Percentiles rank a stretch among this genome's conserved stretches.
These are phyloP conservation scores for Taphrina communis DNA, from an alignment of 1,139 yeast species.

Conservation along the genomic window DNA sequence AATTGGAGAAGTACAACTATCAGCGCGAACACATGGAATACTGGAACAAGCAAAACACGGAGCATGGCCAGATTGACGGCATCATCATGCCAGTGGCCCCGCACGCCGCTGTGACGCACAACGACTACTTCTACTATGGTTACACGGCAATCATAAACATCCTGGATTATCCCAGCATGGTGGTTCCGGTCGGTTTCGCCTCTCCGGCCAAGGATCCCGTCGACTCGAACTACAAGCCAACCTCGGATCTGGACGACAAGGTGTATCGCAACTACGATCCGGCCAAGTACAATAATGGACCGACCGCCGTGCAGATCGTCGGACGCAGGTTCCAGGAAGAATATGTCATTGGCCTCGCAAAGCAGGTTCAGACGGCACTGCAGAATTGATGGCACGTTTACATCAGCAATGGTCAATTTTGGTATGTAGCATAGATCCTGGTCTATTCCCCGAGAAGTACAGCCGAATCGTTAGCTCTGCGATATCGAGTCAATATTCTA, in stretches of 20 bases:
- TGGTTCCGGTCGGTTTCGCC: slow-evolving; percentile 61
- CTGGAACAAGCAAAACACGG: slow-evolving; percentile 51
- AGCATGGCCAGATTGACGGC: slow-evolving; percentile 63
- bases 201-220: slow-evolving; percentile 54
- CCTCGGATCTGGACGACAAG: slow-evolving; percentile 49
- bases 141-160: slow-evolving; percentile 63
- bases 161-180: slow-evolving; percentile 64
- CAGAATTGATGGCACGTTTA: slow-evolving; percentile 22
- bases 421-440: background rate
- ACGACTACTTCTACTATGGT: slow-evolving; percentile 26
- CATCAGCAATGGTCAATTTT: background rate
- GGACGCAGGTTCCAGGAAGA: slow-evolving; percentile 57
- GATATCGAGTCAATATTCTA: too few species aligned
- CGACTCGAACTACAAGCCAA: slow-evolving; percentile 49
- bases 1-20: slow-evolving; percentile 50
- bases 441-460: background rate
- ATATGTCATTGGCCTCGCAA: slow-evolving; percentile 53
- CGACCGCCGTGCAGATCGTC: slow-evolving; percentile 56
- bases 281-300: slow-evolving; percentile 54
- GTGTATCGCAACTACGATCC: slow-evolving; percentile 48
- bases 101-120: slow-evolving; percentile 64
- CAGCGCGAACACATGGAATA: slow-evolving; percentile 52
- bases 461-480: too few species aligned
- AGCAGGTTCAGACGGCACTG: slow-evolving; percentile 45
- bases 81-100: slow-evolving; percentile 70